Percentiles rank a stretch among this genome's conserved stretches.
Conservation (phyloP, 495 filamentous ascomycete genomes). For the Annulohypoxylon bovei region DNA sequence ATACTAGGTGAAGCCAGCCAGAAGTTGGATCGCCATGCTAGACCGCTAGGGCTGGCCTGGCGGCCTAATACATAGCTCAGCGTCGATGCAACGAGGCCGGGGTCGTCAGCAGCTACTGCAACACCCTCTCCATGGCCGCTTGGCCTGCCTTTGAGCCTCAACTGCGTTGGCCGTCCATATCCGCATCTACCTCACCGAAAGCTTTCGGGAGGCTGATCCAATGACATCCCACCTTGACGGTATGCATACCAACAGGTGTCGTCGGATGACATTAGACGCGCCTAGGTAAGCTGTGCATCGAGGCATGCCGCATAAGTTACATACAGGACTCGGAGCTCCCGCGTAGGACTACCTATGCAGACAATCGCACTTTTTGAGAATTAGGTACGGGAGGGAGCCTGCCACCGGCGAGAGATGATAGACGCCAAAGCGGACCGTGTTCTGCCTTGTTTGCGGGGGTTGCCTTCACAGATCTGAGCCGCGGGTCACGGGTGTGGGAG, state of each 20-base stretch:
- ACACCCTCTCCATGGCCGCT: background rate
- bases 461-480: background rate
- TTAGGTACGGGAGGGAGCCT: no score
- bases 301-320: constrained; percentile 22
- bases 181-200: background rate
- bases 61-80: background rate
- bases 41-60: background rate
- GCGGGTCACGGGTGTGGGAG: constrained; percentile 8
- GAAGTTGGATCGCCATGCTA: constrained; percentile 1
- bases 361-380: no score
- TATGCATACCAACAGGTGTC: background rate
- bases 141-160: constrained; percentile 25
- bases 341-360: background rate
- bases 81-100: background rate
- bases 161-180: no score
- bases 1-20: background rate
- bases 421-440: background rate
- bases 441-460: constrained; percentile 22
- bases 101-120: background rate
- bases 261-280: background rate
- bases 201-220: constrained; percentile 2
- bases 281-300: background rate
- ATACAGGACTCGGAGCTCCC: background rate
- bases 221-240: background rate
- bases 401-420: background rate